These are phyloP conservation scores for Lyophyllum semitale DNA, from an alignment of 768 basidiomycete genomes.

Conservation along the genomic window DNA sequence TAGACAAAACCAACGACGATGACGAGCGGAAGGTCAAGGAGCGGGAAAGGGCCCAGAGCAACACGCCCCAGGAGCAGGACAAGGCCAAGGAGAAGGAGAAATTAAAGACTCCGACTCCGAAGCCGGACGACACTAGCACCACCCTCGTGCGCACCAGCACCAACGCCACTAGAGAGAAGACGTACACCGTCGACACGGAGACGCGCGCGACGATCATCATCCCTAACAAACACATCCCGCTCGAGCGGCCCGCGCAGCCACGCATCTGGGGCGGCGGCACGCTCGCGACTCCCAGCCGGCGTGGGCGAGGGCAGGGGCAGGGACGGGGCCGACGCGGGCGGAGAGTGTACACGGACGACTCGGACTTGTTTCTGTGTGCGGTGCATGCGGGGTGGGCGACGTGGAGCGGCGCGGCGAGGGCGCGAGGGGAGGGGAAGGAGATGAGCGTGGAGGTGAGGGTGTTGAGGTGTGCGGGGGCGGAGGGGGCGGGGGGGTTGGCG, in stretches of 20 bases:
- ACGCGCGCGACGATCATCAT: slow-evolving; percentile 58
- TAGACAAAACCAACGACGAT: background rate
- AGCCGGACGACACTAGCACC: slow-evolving; percentile 8
- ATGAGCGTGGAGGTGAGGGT: slow-evolving; percentile 42
- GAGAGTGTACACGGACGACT: slow-evolving; percentile 74
- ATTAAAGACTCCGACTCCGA: slow-evolving; percentile 3
- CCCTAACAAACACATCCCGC: slow-evolving; percentile 59
- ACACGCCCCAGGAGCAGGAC: background rate
- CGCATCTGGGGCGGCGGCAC: slow-evolving; percentile 77
- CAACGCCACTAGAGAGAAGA: slow-evolving; percentile 4
- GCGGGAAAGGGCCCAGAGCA: slow-evolving; percentile 2
- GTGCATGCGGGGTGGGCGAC: slow-evolving; percentile 65
- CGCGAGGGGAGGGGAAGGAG: slow-evolving; percentile 40
- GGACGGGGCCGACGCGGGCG: slow-evolving; percentile 25
- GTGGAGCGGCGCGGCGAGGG: slow-evolving; percentile 43
- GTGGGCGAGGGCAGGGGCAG: no score
- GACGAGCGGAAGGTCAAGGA: slow-evolving; percentile 7
- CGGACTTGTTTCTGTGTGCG: slow-evolving; percentile 68
- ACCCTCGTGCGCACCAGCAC: background rate
- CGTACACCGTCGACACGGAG: slow-evolving; percentile 39
- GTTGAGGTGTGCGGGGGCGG: slow-evolving; percentile 33
- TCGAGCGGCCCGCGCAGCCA: slow-evolving; percentile 50
- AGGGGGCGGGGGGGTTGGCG: background rate
- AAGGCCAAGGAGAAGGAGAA: slow-evolving; percentile 15
- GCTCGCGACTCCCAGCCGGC: no score